A percentile compares a stretch with the other conserved stretches of the same genome.
phyloP scores from a whole-genome alignment of 192 early-diverging fungal genomes.

The Podila epigama region DNA sequence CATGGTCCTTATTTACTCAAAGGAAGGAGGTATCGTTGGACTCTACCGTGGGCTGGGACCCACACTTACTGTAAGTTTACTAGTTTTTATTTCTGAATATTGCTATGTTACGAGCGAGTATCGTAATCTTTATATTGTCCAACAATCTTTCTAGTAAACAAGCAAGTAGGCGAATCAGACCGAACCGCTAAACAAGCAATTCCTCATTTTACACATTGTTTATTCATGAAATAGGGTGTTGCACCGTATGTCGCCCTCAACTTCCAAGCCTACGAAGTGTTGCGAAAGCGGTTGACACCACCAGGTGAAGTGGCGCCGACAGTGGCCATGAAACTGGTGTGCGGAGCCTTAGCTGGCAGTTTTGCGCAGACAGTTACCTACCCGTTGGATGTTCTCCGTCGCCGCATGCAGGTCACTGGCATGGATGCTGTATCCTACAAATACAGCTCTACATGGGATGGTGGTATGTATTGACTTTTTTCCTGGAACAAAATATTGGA shows the following conservation, averaged over 20 bases:
- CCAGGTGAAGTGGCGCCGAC: conserved; percentile 64
- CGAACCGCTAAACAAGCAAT: background rate
- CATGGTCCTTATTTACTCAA: conserved; percentile 67
- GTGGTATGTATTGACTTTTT: too few species aligned
- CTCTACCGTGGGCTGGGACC: conserved; percentile 78
- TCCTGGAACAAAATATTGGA: too few species aligned
- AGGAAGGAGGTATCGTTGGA: conserved; percentile 76
- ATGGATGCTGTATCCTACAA: conserved; percentile 74
- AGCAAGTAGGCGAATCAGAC: too few species aligned
- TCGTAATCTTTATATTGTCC: background rate
- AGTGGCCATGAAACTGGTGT: conserved; percentile 67
- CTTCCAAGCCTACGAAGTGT: conserved; percentile 82
- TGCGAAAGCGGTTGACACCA: conserved; percentile 74
- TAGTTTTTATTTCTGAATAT: background rate
- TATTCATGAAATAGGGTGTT: conserved; percentile 58
- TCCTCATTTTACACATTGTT: too few species aligned
- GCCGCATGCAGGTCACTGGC: conserved; percentile 81
- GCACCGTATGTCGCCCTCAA: conserved; percentile 85
- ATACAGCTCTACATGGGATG: conserved; percentile 78
- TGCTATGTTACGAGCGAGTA: background rate
- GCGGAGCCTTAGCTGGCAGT: conserved; percentile 80
- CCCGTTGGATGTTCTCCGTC: conserved; percentile 79
- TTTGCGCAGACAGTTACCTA: conserved; percentile 86
- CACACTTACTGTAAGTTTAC: conserved; percentile 61
- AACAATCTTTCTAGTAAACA: too few species aligned